Conservation (phyloP, 176 grass and related monocot species). For the Oryza brachyantha region DNA sequence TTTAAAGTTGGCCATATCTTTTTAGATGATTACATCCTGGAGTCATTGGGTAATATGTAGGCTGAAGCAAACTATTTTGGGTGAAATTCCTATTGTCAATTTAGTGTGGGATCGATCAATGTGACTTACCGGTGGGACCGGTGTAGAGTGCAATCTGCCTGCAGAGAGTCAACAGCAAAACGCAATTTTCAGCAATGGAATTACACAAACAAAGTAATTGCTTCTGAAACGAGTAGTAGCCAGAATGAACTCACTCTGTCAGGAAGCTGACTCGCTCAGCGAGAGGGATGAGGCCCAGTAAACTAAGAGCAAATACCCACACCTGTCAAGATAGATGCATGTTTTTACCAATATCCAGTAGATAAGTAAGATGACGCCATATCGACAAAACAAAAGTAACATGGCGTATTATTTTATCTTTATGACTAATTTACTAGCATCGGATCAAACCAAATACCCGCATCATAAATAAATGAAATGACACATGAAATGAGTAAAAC, state of each 20-base stretch:
- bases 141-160: constrained; percentile 85
- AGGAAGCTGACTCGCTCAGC: constrained; percentile 97
- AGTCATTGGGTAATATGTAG: not conserved
- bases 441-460: not conserved
- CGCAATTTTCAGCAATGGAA: not conserved
- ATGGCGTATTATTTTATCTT: not conserved
- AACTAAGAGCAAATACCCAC: constrained; percentile 74
- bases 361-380: not conserved
- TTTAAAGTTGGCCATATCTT: not conserved
- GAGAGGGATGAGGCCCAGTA: constrained; percentile 78
- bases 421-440: not conserved
- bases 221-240: not conserved
- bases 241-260: constrained; percentile 64
- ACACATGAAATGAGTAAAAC: not conserved
- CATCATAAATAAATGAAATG: not conserved
- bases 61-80: not conserved
- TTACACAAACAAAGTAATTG: not conserved
- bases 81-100: not conserved
- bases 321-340: constrained; percentile 44
- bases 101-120: not conserved
- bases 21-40: not conserved
- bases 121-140: constrained; percentile 71
- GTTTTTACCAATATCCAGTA: not conserved
- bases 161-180: constrained; percentile 1
- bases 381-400: not conserved